Evolutionary conservation across 164 flowering plant species (phyloP).

Genomic region (Magnolia sinica): DNA sequence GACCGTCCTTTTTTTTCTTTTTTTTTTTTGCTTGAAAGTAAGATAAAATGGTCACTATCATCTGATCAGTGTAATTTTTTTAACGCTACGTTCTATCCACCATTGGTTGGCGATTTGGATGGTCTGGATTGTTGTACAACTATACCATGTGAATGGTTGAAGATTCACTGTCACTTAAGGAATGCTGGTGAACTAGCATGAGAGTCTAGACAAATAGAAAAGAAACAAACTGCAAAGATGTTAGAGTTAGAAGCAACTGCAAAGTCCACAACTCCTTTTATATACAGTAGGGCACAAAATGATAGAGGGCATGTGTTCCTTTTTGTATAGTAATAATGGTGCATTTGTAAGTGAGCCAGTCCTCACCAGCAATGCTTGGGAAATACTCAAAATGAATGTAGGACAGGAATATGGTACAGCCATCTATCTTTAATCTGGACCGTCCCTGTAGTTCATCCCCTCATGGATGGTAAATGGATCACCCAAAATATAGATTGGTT

Average conservation of each 20-base stretch:
- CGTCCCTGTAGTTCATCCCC: neutral
- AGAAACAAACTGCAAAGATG: neutral
- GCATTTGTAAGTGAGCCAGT: conserved; percentile 38
- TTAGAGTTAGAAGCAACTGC: conserved; percentile 15
- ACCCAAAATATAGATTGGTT: no score
- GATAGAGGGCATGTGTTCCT: conserved; percentile 40
- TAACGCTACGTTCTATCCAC: no score
- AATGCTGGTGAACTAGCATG: neutral
- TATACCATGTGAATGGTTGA: no score
- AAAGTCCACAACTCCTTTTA: conserved; percentile 14
- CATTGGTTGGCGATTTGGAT: no score
- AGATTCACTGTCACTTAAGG: neutral
- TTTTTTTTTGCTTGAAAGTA: no score
- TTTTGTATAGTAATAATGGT: conserved; percentile 29
- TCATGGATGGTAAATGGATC: neutral
- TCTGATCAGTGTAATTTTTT: no score
- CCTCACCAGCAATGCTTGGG: conserved; percentile 44
- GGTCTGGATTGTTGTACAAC: no score
- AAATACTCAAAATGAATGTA: conserved; percentile 33
- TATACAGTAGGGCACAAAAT: conserved; percentile 18
- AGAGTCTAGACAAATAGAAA: no score
- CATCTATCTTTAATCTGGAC: neutral
- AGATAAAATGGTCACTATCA: no score
- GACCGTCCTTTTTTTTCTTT: no score
- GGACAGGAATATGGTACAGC: neutral